Evolutionary conservation across 2,329 filamentous ascomycete genomes (phyloP).

Genomic region (Fusarium camptoceras): DNA sequence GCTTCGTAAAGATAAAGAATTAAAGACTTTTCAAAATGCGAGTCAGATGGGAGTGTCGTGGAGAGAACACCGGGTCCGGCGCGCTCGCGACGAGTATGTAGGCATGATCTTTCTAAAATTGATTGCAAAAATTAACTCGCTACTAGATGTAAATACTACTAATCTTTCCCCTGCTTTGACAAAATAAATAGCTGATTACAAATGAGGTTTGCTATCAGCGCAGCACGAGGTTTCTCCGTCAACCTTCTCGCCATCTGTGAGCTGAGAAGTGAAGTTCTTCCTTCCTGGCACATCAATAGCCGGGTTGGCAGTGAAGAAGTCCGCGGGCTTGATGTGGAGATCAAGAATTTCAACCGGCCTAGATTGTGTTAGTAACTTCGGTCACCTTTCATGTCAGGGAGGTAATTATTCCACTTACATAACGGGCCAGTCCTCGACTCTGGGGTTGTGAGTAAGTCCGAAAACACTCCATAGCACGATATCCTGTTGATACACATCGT

Average conservation of each 20-base stretch:
- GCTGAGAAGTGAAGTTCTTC: background rate
- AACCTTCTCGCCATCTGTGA: background rate
- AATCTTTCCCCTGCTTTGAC: fast-evolving
- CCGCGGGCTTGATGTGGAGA: constrained; percentile 4
- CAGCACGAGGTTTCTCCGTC: background rate
- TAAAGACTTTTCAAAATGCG: fast-evolving
- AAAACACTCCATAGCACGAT: constrained; percentile 21
- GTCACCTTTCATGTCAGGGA: no score
- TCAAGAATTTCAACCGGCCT: constrained; percentile 21
- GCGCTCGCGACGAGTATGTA: no score
- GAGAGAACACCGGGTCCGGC: no score
- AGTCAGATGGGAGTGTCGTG: no score
- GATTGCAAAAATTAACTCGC: background rate
- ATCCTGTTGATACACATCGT: constrained; percentile 19
- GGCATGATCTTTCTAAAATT: no score
- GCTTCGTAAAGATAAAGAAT: no score
- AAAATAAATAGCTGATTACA: background rate
- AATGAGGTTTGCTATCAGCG: background rate
- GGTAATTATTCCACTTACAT: constrained; percentile 2
- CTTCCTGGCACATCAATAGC: constrained; percentile 16
- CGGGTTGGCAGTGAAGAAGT: constrained; percentile 12
- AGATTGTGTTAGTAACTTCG: background rate
- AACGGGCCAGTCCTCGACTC: constrained; percentile 13
- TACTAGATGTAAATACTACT: background rate
- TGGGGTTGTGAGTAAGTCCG: constrained; percentile 11